A percentile compares a stretch with the other conserved stretches of the same genome.
These are phyloP conservation scores for Neonectria neomacrospora DNA, from an alignment of 2,329 filamentous ascomycete species.

Conservation along the genomic window DNA sequence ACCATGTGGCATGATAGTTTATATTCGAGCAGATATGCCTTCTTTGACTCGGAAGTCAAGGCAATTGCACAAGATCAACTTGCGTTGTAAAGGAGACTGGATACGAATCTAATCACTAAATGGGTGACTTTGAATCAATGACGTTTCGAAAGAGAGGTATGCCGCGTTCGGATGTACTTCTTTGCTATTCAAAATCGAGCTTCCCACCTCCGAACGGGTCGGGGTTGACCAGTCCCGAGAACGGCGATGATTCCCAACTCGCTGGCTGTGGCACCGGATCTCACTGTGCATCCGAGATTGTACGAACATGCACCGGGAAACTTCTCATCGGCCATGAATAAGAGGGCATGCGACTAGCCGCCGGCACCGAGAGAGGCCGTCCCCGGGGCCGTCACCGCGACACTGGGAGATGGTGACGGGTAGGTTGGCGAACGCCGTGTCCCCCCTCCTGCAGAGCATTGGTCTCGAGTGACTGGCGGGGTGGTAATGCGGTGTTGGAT, in stretches of 20 bases:
- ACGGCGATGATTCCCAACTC: conserved; percentile 19
- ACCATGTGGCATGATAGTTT: background rate
- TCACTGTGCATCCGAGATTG: conserved; percentile 14
- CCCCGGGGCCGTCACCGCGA: conserved; percentile 14
- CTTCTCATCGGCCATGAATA: background rate
- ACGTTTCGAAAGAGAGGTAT: background rate
- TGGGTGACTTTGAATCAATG: background rate
- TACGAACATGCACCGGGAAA: conserved; percentile 5
- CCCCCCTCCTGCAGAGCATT: conserved; percentile 1
- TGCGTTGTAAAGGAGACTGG: background rate
- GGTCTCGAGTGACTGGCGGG: background rate
- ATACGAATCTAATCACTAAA: background rate
- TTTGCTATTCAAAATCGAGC: background rate
- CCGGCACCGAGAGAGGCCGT: background rate
- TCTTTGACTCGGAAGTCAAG: background rate
- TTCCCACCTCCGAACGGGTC: conserved; percentile 14
- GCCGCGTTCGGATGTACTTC: background rate
- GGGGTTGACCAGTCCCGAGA: conserved; percentile 15
- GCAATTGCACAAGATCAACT: background rate
- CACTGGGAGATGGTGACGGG: conserved; percentile 16
- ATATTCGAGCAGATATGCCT: background rate
- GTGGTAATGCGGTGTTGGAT: background rate
- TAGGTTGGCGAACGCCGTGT: conserved; percentile 15
- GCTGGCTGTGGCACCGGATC: conserved; percentile 17
- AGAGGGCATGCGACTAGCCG: conserved; percentile 15